phyloP scores from a whole-genome alignment of 164 flowering plant species.

The Vitis rotundifolia region DNA sequence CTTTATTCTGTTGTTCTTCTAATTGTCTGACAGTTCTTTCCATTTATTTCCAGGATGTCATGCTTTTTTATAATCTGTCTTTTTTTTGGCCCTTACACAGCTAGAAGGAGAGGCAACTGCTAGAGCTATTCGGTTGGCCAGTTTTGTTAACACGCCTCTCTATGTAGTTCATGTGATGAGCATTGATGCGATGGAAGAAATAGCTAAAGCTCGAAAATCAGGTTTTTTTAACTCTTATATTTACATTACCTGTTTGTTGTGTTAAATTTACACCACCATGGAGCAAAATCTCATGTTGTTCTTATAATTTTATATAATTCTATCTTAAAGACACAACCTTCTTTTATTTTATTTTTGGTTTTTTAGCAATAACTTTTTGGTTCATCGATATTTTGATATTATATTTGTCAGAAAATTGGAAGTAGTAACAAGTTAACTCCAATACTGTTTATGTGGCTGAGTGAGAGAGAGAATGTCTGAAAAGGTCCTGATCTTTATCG shows the following conservation, averaged over 20 bases:
- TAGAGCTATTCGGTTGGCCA: conserved; percentile 92
- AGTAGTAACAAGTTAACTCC: too few relatives aligned
- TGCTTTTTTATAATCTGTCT: neutral
- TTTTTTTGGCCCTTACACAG: conserved; percentile 40
- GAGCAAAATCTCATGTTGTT: neutral
- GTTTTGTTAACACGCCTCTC: conserved; percentile 86
- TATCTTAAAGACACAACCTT: neutral
- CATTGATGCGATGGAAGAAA: conserved; percentile 97
- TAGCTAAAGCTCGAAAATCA: conserved; percentile 85
- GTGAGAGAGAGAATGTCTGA: too few relatives aligned
- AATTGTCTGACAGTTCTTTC: neutral
- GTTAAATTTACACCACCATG: neutral
- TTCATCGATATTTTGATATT: neutral
- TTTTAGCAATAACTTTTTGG: neutral
- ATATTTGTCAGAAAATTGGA: too few relatives aligned
- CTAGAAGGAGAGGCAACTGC: conserved; percentile 97
- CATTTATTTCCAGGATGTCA: neutral
- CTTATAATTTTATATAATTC: neutral
- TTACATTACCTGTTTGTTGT: neutral
- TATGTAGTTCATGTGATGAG: conserved; percentile 99
- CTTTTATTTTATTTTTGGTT: neutral
- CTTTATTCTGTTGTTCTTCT: neutral
- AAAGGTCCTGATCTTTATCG: too few relatives aligned
- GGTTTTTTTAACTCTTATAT: conserved; percentile 39
- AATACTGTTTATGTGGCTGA: too few relatives aligned